Evolutionary conservation across 2,329 filamentous ascomycete genomes (phyloP).

Genomic region (Chaetomium strumarium): DNA sequence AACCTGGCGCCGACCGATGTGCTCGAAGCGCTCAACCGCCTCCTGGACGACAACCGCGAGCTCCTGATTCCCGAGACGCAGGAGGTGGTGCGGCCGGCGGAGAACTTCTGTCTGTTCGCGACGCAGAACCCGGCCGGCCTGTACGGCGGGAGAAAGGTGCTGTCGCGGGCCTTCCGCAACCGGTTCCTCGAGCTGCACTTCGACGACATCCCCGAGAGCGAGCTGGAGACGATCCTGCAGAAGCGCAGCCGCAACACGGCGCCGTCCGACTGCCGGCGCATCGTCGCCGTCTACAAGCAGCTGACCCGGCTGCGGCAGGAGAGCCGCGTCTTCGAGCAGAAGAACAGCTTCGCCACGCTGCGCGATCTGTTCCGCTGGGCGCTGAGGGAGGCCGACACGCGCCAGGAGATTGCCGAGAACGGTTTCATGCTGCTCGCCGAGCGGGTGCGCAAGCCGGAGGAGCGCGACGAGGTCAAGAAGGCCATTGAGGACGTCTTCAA

Average conservation of each 20-base stretch:
- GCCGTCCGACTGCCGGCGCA: conserved; percentile 82
- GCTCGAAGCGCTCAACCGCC: conserved; percentile 87
- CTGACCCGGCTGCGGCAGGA: conserved; percentile 86
- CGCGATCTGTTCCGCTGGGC: conserved; percentile 97
- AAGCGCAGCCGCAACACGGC: conserved; percentile 80
- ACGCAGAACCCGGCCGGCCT: conserved; percentile 95
- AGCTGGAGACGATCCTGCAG: conserved; percentile 86
- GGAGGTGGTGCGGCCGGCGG: conserved; percentile 83
- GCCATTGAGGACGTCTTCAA: conserved; percentile 90
- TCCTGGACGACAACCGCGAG: conserved; percentile 94
- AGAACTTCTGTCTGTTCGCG: conserved; percentile 95
- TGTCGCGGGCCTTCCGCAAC: conserved; percentile 94
- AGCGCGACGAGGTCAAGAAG: conserved; percentile 75
- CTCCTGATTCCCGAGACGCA: conserved; percentile 95
- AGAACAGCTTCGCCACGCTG: conserved; percentile 93
- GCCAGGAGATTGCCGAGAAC: conserved; percentile 83
- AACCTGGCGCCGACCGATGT: conserved; percentile 97
- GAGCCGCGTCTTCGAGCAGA: conserved; percentile 88
- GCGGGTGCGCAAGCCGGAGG: conserved; percentile 84
- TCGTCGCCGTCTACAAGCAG: conserved; percentile 91
- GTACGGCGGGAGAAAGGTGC: conserved; percentile 87
- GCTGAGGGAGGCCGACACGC: conserved; percentile 72
- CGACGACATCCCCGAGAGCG: conserved; percentile 93
- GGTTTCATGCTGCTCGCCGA: conserved; percentile 96
- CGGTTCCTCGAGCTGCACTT: conserved; percentile 96